Evolutionary conservation across 108 stramenopile genomes (phyloP).

Genomic region (Fragilaria radians): DNA sequence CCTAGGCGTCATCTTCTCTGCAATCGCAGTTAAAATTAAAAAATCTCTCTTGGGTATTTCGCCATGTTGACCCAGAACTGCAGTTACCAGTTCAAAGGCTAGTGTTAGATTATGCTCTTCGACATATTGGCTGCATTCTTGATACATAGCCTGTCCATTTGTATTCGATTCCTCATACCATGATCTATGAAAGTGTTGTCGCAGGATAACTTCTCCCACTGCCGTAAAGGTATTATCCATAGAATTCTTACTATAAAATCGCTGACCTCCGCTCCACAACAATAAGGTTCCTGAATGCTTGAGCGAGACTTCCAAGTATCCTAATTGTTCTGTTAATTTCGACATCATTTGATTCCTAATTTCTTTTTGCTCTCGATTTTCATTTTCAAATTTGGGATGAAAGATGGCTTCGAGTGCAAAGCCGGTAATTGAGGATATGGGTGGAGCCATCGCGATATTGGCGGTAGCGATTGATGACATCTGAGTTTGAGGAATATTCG

Average conservation of each 20-base stretch:
- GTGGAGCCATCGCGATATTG: too few relatives aligned
- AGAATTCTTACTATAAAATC: slow-evolving; percentile 81
- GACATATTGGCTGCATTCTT: slow-evolving; percentile 57
- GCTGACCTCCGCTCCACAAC: slow-evolving; percentile 73
- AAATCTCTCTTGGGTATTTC: slow-evolving; percentile 60
- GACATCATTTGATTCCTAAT: slow-evolving; percentile 60
- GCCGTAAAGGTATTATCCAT: slow-evolving; percentile 50
- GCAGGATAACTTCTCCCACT: slow-evolving; percentile 66
- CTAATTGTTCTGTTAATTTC: slow-evolving; percentile 21
- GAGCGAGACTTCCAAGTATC: slow-evolving; percentile 76
- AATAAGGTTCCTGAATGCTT: slow-evolving; percentile 89
- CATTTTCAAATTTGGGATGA: slow-evolving; percentile 88
- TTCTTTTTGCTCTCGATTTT: slow-evolving; percentile 29
- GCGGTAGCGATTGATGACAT: too few relatives aligned
- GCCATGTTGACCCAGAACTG: slow-evolving; percentile 79
- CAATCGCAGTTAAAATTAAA: slow-evolving; percentile 73
- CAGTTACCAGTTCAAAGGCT: slow-evolving; percentile 74
- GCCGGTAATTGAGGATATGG: not conserved
- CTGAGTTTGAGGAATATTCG: too few relatives aligned
- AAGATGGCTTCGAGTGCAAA: slow-evolving; percentile 78
- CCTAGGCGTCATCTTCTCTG: slow-evolving; percentile 39
- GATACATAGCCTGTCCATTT: slow-evolving; percentile 18
- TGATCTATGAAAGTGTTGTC: slow-evolving; percentile 57
- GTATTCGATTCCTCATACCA: slow-evolving; percentile 15
- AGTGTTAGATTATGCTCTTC: slow-evolving; percentile 47